A percentile compares a stretch with the other conserved stretches of the same genome.
phyloP scores from a whole-genome alignment of 2,329 filamentous ascomycete species.

The Ophiostoma montium region DNA sequence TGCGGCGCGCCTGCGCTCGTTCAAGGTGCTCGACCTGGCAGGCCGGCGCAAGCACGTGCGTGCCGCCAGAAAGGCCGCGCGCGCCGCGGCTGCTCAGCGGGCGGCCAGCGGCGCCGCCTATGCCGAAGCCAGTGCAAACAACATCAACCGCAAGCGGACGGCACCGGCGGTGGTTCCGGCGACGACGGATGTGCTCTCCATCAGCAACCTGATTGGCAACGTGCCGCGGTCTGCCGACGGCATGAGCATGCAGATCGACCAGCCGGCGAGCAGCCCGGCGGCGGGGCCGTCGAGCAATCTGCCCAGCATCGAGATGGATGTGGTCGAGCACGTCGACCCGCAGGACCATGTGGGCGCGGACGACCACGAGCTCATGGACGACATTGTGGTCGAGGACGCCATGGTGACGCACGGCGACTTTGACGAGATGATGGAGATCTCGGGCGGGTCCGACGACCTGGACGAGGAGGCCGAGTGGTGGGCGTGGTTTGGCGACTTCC shows the following conservation, averaged over 20 bases:
- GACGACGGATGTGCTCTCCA: constrained; percentile 4
- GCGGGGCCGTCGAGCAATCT: not conserved
- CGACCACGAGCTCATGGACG: not conserved
- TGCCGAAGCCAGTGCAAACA: too few relatives aligned
- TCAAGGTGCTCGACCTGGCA: constrained; percentile 10
- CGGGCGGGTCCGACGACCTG: constrained; percentile 1
- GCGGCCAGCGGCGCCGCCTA: too few relatives aligned
- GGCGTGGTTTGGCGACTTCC: constrained; percentile 11
- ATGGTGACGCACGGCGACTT: not conserved
- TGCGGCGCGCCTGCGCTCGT: constrained; percentile 12
- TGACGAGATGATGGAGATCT: constrained; percentile 3
- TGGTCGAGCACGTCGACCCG: constrained; percentile 5
- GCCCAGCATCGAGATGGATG: constrained; percentile 4
- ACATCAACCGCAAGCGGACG: not conserved
- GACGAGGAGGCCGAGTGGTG: constrained; percentile 11
- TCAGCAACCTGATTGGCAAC: constrained; percentile 8
- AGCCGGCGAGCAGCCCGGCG: not conserved
- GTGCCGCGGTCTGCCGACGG: constrained; percentile 1
- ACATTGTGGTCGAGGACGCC: not conserved
- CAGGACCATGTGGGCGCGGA: too few relatives aligned
- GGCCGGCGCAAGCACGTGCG: constrained; percentile 6
- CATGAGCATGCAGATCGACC: not conserved
- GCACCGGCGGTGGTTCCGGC: not conserved
- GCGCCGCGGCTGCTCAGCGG: not conserved
- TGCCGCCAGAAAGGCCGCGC: not conserved